These are phyloP conservation scores for Lonicera japonica DNA, from an alignment of 129 eudicot species.

Conservation along the genomic window DNA sequence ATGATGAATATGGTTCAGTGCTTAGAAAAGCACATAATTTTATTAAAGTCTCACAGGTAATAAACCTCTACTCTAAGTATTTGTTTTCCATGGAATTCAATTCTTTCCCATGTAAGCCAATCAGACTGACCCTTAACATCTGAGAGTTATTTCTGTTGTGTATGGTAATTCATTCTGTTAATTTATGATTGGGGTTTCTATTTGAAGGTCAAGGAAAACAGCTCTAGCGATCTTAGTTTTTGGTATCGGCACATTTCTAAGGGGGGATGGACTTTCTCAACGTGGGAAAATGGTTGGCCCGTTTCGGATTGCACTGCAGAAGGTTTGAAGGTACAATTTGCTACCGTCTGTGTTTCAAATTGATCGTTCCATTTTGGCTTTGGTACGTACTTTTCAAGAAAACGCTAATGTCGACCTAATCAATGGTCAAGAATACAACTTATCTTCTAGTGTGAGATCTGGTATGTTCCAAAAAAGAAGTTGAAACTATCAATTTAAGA, in stretches of 20 bases:
- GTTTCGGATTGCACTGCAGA: conserved; percentile 73
- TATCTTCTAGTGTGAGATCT: too few relatives aligned
- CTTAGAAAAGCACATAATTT: conserved; percentile 50
- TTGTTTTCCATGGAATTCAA: not conserved
- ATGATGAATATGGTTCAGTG: conserved; percentile 36
- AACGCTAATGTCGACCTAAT: too few relatives aligned
- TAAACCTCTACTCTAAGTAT: not conserved
- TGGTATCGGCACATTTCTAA: conserved; percentile 59
- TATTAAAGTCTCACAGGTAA: conserved; percentile 53
- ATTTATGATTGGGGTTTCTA: not conserved
- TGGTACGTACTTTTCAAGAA: too few relatives aligned
- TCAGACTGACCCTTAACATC: too few relatives aligned
- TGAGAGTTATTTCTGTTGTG: too few relatives aligned
- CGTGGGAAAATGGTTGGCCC: conserved; percentile 64
- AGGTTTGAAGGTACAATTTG: conserved; percentile 43
- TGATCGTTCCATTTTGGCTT: too few relatives aligned
- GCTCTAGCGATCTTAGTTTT: conserved; percentile 27
- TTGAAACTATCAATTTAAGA: too few relatives aligned
- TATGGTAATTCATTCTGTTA: not conserved
- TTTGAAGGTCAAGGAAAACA: conserved; percentile 37
- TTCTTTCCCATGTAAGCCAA: not conserved
- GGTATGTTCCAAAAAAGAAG: too few relatives aligned
- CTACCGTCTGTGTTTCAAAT: too few relatives aligned
- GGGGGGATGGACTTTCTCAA: conserved; percentile 76
- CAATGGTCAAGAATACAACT: too few relatives aligned